A percentile compares a stretch with the other conserved stretches of the same genome.
Evolutionary conservation across 176 grass and related monocot species (phyloP).

Genomic region (Bothriochloa decipiens): DNA sequence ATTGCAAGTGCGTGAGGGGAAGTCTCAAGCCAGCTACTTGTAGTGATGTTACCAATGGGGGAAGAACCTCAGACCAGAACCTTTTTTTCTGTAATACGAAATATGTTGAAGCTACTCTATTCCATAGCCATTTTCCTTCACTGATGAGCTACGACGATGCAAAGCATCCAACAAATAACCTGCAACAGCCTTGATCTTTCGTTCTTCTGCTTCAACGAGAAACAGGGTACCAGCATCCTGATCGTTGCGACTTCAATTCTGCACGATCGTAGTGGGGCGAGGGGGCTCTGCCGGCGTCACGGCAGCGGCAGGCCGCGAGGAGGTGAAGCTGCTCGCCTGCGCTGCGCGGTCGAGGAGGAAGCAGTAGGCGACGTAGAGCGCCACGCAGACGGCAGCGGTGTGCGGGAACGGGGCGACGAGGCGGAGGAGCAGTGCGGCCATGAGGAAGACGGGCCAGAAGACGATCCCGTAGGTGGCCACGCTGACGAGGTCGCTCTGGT

Average conservation of each 20-base stretch:
- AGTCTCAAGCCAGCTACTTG: not conserved
- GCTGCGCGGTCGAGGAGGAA: conserved; percentile 47
- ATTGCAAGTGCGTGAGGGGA: not conserved
- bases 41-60: too few species aligned
- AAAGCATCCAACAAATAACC: too few species aligned
- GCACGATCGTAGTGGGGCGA: not conserved
- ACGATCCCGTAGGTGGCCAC: conserved; percentile 62
- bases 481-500: conserved; percentile 68
- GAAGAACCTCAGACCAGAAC: too few species aligned
- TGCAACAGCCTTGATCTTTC: too few species aligned
- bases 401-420: conserved; percentile 38
- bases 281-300: conserved; percentile 9
- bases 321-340: conserved; percentile 28
- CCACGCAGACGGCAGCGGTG: conserved; percentile 35
- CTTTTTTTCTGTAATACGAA: too few species aligned
- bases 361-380: conserved; percentile 52
- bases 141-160: too few species aligned
- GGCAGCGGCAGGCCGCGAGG: conserved; percentile 43
- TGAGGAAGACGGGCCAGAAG: conserved; percentile 73
- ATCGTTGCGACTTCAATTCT: too few species aligned
- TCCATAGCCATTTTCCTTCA: too few species aligned
- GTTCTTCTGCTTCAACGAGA: too few species aligned
- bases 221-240: too few species aligned
- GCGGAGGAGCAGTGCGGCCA: conserved; percentile 58
- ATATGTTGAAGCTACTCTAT: too few species aligned